Percentiles rank a stretch among this genome's conserved stretches.
These are phyloP conservation scores for Cynara cardunculus DNA, from an alignment of 129 eudicot genomes.

Conservation along the genomic window DNA sequence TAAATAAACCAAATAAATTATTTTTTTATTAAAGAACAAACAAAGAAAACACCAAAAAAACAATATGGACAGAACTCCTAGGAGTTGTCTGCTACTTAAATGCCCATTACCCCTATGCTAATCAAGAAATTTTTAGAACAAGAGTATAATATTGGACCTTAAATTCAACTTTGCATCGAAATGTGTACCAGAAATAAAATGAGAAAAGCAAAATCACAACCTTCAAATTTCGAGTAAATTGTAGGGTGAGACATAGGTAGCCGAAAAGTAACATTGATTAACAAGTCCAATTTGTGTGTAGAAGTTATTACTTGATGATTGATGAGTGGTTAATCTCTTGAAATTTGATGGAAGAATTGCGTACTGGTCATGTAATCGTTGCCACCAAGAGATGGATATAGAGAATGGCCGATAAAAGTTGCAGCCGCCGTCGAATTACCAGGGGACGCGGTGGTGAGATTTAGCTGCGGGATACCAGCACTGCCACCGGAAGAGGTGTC, in stretches of 20 bases:
- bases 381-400: slow-evolving; percentile 51
- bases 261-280: slow-evolving; percentile 8
- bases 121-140: slow-evolving; percentile 12
- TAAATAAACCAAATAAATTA: slow-evolving; percentile 5
- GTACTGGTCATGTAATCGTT: slow-evolving; percentile 73
- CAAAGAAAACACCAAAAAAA: slow-evolving; percentile 23
- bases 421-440: slow-evolving; percentile 31
- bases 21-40: slow-evolving; percentile 22
- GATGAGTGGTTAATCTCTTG: slow-evolving; percentile 37
- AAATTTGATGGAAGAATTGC: slow-evolving; percentile 79
- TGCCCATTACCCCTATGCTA: slow-evolving; percentile 33
- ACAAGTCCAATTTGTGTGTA: slow-evolving; percentile 26
- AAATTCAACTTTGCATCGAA: slow-evolving; percentile 30
- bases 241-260: slow-evolving; percentile 22
- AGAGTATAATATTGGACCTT: slow-evolving; percentile 21
- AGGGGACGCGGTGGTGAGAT: slow-evolving; percentile 40
- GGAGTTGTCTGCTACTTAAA: slow-evolving; percentile 30
- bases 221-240: slow-evolving; percentile 17
- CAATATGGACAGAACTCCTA: slow-evolving; percentile 38
- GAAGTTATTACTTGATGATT: slow-evolving; percentile 1
- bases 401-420: slow-evolving; percentile 46
- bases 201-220: neutral
- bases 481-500: slow-evolving; percentile 77
- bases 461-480: slow-evolving; percentile 48
- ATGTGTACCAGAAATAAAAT: slow-evolving; percentile 21